Conservation (phyloP, 345 rosid species). For the Anacardium occidentale region DNA sequence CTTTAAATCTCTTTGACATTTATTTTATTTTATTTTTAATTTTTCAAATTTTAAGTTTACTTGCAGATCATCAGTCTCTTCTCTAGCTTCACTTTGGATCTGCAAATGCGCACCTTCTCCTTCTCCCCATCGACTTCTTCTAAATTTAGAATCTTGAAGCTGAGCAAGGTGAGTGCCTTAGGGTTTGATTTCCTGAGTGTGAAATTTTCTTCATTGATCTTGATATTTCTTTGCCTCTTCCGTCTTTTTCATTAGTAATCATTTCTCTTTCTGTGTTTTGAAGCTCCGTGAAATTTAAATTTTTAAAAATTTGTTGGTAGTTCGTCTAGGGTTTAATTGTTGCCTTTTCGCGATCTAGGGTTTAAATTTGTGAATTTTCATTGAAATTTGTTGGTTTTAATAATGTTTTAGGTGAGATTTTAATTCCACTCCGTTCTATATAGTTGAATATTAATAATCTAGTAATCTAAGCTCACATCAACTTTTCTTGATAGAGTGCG, state of each 20-base stretch:
- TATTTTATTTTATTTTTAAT: not conserved
- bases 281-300: constrained; percentile 1
- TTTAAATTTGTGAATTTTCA: constrained; percentile 11
- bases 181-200: constrained; percentile 13
- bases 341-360: constrained; percentile 15
- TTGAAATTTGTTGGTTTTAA: not conserved
- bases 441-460: not conserved
- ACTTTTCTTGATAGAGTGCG: not conserved
- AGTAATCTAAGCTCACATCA: not conserved
- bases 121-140: constrained; percentile 15
- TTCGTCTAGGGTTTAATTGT: not conserved
- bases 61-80: constrained; percentile 30
- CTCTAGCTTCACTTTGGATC: constrained; percentile 27
- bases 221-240: constrained; percentile 16
- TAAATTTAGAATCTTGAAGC: constrained; percentile 26
- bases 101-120: constrained; percentile 38
- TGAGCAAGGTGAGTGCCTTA: constrained; percentile 36
- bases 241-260: not conserved
- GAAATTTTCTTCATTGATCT: constrained; percentile 20
- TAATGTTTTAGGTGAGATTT: constrained; percentile 6
- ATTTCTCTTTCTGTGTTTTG: not conserved
- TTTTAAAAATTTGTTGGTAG: not conserved
- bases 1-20: not conserved
- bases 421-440: not conserved
- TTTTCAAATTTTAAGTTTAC: constrained; percentile 5